phyloP scores from a whole-genome alignment of 139 green algal species.

The Tetraselmis striata region DNA sequence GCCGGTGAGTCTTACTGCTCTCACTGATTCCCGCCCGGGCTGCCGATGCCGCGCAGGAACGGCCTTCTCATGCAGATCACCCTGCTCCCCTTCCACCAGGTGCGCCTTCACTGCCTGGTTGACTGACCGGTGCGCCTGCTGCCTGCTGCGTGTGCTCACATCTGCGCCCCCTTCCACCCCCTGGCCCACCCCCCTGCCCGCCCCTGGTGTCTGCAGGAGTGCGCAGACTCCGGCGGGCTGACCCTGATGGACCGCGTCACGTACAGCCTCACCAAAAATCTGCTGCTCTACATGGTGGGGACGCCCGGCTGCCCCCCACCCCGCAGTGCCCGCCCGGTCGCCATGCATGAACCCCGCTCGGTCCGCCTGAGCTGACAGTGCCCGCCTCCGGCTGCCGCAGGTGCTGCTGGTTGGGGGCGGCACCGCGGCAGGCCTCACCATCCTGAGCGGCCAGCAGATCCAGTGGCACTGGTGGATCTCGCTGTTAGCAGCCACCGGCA shows the following conservation, averaged over 20 bases:
- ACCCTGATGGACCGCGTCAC: constrained; percentile 18
- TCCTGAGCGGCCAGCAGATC: neutral
- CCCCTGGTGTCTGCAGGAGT: constrained; percentile 17
- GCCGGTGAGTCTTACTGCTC: neutral
- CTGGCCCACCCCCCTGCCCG: too few relatives aligned
- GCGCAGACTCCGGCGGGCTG: constrained; percentile 39
- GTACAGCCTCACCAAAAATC: constrained; percentile 33
- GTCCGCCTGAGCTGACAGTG: too few relatives aligned
- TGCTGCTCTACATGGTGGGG: constrained; percentile 32
- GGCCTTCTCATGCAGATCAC: constrained; percentile 37
- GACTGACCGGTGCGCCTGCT: too few relatives aligned
- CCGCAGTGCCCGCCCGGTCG: too few relatives aligned
- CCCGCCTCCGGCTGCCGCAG: too few relatives aligned
- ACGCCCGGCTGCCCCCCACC: neutral
- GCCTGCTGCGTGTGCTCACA: too few relatives aligned
- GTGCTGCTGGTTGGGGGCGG: neutral
- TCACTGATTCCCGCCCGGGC: too few relatives aligned
- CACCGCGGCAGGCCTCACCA: constrained; percentile 1
- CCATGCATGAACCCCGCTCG: too few relatives aligned
- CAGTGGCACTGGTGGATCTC: neutral
- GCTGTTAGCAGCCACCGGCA: neutral
- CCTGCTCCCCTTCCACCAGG: constrained; percentile 47
- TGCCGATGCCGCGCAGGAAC: constrained; percentile 27
- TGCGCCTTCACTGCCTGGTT: too few relatives aligned
- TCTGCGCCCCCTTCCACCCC: too few relatives aligned